Base-by-base conservation (phyloP, 306 rosid species). In the Quercus rubra region DNA sequence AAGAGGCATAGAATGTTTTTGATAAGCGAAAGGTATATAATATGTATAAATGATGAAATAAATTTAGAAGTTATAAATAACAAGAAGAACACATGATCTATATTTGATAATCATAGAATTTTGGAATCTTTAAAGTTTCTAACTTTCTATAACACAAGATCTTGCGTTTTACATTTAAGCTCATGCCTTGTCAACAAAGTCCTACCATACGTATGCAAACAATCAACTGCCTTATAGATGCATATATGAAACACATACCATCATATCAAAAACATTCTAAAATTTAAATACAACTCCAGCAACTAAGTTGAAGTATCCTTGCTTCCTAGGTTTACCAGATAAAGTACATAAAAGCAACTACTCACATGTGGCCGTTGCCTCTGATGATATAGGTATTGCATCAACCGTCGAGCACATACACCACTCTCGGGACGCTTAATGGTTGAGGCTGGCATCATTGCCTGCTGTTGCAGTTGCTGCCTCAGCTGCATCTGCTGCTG, bases 301-400 rank as follows among this genome's bases (percentile, higher is more conserved):
- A 46, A 21, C 4, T n/a, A 68, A 18, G n/a, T 35, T 19, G 2
- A 68, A n/a, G 14, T 19, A 33, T n/a, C 25, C 11, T 5, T 68
- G 52, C 23, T 33, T 35, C n/a, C 15, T 68, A 35, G 14, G 27
- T 68, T 18, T 12, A 15, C 75, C 9, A 23, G 38, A 67, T 63
- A 28, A 52, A 55, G 23, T 10, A 41, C 73, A 74, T 61, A 76
- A 71, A 76, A 55, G 63, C 33, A 77, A 52, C 8, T 78, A 85
- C 97, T 91, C 83, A 93, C 99, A 20, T 73, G 59, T 52, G 94
- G 97, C 1, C 99, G 88, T 76, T 96, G 94, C 78, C 93, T 89
- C 87, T 93, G 98, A 85, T 93, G 99, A 84, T 93, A 96, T 27
- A 96, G 84, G 80, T 93, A 96, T 78, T 96, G 99, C 99, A 93